Percentiles rank a stretch among this genome's conserved stretches.
phyloP scores from a whole-genome alignment of 2,329 filamentous ascomycete species.

The Colletotrichum camelliae region DNA sequence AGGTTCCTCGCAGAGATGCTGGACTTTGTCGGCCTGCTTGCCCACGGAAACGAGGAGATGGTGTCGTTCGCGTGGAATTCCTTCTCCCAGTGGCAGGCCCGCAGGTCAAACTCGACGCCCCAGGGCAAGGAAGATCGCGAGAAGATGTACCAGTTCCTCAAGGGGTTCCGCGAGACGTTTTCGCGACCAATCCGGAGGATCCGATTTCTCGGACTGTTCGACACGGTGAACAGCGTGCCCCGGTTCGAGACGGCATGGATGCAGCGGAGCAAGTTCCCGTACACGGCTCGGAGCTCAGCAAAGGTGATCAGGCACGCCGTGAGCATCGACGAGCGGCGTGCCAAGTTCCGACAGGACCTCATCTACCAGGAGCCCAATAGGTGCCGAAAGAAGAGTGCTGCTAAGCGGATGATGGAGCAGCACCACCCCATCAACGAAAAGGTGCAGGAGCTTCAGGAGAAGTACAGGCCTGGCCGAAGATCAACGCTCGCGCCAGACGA shows the following conservation, averaged over 20 bases:
- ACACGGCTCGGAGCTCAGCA: conserved; percentile 63
- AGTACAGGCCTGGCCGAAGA: conserved; percentile 34
- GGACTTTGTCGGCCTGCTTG: conserved; percentile 79
- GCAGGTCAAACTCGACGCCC: conserved; percentile 44
- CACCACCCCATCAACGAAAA: conserved; percentile 24
- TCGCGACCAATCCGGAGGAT: conserved; percentile 76
- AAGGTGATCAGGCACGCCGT: conserved; percentile 73
- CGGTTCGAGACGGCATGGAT: conserved; percentile 79
- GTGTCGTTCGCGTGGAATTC: conserved; percentile 84
- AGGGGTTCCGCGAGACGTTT: conserved; percentile 81
- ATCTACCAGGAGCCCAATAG: conserved; percentile 57
- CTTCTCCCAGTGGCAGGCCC: conserved; percentile 75
- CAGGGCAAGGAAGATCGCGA: conserved; percentile 52
- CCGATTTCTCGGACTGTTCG: conserved; percentile 79
- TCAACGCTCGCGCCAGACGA: conserved; percentile 18
- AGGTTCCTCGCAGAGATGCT: conserved; percentile 84
- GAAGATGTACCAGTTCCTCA: conserved; percentile 78
- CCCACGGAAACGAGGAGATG: conserved; percentile 86
- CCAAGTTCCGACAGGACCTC: conserved; percentile 75
- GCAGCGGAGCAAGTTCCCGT: conserved; percentile 79
- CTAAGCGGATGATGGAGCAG: conserved; percentile 24
- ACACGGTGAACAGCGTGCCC: conserved; percentile 82
- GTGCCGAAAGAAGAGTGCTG: conserved; percentile 25
- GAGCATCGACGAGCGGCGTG: conserved; percentile 72
- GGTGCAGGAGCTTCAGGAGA: conserved; percentile 35